Evolutionary conservation across 2,329 filamentous ascomycete species (phyloP), one percentile per base, ranked within the genome.

Genomic region (Chaetomium olivaceum): DNA sequence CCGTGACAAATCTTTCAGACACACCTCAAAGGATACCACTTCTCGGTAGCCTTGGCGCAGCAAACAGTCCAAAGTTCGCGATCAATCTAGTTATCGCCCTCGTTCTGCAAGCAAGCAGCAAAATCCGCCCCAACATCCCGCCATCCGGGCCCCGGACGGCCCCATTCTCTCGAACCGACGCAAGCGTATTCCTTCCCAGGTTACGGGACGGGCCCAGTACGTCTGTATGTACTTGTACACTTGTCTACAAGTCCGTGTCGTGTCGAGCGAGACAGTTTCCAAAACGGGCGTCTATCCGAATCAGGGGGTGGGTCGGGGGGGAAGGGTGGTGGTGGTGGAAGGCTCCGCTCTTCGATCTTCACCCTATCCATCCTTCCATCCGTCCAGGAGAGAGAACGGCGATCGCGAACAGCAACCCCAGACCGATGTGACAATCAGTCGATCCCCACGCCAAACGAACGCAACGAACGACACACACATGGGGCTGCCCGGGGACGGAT

Each of bases 41-140:
- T 19, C 39, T 43, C n/a, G 39, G 39, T 43, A 43, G 39, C 16
- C 39, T 43, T 43, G 39, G 39, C 39, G 39, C 39, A 19, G 39
- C 50, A 23, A 31, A 9, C 29, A 4, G n/a, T 3, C 23, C 16
- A 11, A 48, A n/a, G 12, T 21, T 31, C 16, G 19, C 36, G 2
- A 46, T 46, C 58, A 50, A 59, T 59, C 39, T 59, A n/a, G n/a
- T n/a, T n/a, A 1, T 29, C 8, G 16, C 57, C 25, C 58, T 43
- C 57, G 4, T 43, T 43, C 36, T 58, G 21, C 36, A 39, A 39
- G 21, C 36, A 39, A 39, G 14, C 16, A 43, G 16, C 33, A 43
- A 43, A 23, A 27, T 29, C 46, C n/a, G 29, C n/a, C 27, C 31
- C 29, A 29, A 6, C 56, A 27, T 52, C 31, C 58, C 29, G 29